Base-by-base conservation (phyloP, 2,329 filamentous ascomycete species). In the Erysiphe pulchra region DNA sequence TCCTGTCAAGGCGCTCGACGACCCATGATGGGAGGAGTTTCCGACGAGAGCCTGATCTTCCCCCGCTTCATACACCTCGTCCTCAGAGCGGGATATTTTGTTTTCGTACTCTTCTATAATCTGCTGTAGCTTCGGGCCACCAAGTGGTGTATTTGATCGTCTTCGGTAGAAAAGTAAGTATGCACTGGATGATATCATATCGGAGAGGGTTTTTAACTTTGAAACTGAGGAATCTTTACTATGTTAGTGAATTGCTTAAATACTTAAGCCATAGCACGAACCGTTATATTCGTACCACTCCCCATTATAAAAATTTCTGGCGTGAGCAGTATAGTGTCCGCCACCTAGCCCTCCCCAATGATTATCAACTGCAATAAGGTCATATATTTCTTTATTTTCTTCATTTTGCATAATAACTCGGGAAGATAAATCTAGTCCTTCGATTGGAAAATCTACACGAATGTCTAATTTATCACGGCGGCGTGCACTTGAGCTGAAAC, bases 281-380 rank as follows among this genome's bases (percentile, higher is more conserved):
- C 86, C 87, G 60, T 98, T 95, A 61, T 92, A 95, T 53, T 92
- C 82, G 60, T 94, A 94, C 90, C 90, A 98, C 60, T 80, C 69
- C 47, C 72, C 72, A 56, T 92, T 84, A 49, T 81, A 68, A 61
- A 93, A 94, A 60, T 93, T 95, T 65, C 84, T 86, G 36, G 85
- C 86, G 60, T 77, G 86, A 28, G 90, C 90, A 17, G 86, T 95
- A 63, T 98, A 98, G 61, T 98, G 90, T 0, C 90, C 90, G 38
- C 90, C 90, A 48, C 85, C 85, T 34, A 98, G 71, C 30, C 85
- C 84, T 49, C 90, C 90, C 59, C 80, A 93, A 61, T 98, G 90
- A 58, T 93, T 87, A 61, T 98, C 90, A 1, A 98, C 85, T 13
- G 80, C 90, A 57, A 98, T 90, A 31, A 98, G 67, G 59, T 98